Evolutionary conservation across 2,329 filamentous ascomycete species (phyloP), one percentile per base, ranked within the genome.

Genomic region (Tothia fuscella): DNA sequence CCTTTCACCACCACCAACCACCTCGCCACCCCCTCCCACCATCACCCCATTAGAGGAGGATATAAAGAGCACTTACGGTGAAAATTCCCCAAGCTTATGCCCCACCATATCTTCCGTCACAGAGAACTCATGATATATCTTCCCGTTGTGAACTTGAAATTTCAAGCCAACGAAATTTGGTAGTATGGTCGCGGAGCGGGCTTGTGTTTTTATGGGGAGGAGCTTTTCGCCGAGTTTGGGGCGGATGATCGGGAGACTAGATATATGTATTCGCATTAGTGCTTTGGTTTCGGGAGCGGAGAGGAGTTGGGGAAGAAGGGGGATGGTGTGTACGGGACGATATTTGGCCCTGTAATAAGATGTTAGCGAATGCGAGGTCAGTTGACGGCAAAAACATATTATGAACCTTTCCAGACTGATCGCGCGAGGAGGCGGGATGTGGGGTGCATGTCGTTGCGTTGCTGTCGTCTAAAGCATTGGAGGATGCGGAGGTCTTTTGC

Each of bases 21-120:
- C n/a, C n/a, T n/a, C n/a, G n/a, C n/a, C n/a, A n/a, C n/a, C n/a
- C n/a, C n/a, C n/a, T n/a, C n/a, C n/a, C n/a, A n/a, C 22, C 22
- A 10, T 32, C 24, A 20, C 32, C 10, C 24, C 12, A 12, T 32
- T 19, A 24, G 31, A 20, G 22, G 25, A 31, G 34, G 21, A 41
- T 19, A 22, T 6, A 28, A 13, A 19, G 5, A 1, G 4, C 17
- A 76, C 85, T 56, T 74, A 94, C 87, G 76, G 69, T 48, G 86
- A 79, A 60, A 94, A 95, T 65, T 95, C 88, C 53, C 88, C 88
- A 51, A 95, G 71, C 66, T 94, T 95, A 63, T 91, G 82, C 41
- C 88, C 88, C 38, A 95, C 88, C 88, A 95, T 95, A 56, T 94
- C 84, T 60, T 94, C 88, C 13, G 87, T 93, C 48, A 95, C 82